phyloP scores from a whole-genome alignment of 768 basidiomycete species.

The Lentinus tigrinus region DNA sequence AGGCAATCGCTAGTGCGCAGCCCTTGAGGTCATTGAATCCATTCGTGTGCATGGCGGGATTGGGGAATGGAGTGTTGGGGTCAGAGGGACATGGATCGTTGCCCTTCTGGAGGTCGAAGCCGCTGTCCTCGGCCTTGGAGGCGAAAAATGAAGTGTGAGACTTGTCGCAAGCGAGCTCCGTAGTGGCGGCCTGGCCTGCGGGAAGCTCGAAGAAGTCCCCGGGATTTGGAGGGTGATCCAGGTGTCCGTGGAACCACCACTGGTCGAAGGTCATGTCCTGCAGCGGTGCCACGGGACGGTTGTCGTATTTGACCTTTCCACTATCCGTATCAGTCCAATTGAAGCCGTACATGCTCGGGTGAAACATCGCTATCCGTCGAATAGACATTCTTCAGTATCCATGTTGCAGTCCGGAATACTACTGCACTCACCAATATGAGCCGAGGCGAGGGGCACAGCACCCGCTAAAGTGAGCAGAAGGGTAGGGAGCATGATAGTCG shows the following conservation, averaged over 20 bases:
- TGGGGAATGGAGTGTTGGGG: slow-evolving; percentile 30
- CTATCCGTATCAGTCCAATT: slow-evolving; percentile 50
- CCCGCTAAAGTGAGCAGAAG: slow-evolving; percentile 10
- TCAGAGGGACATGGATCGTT: slow-evolving; percentile 52
- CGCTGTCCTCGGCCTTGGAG: slow-evolving; percentile 37
- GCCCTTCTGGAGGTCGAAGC: slow-evolving; percentile 51
- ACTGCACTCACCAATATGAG: slow-evolving; percentile 17
- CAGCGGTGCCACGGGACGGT: slow-evolving; percentile 53
- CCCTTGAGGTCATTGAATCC: slow-evolving; percentile 55
- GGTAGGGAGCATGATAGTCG: slow-evolving; percentile 7
- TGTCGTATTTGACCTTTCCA: slow-evolving; percentile 56
- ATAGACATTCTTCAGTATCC: neutral
- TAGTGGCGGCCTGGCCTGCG: slow-evolving; percentile 52
- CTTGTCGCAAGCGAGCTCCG: slow-evolving; percentile 60
- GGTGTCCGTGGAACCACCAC: slow-evolving; percentile 66
- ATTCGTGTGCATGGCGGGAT: slow-evolving; percentile 51
- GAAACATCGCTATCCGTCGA: slow-evolving; percentile 43
- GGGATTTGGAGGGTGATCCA: slow-evolving; percentile 53
- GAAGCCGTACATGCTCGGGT: slow-evolving; percentile 66
- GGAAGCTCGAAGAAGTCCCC: slow-evolving; percentile 60
- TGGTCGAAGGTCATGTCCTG: slow-evolving; percentile 37
- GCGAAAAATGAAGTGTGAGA: slow-evolving; percentile 57
- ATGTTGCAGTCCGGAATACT: too few relatives aligned
- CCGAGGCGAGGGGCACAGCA: slow-evolving; percentile 12
- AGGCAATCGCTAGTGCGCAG: slow-evolving; percentile 74